phyloP scores from a whole-genome alignment of 2,329 filamentous ascomycete species.

The Huntiella savannae region DNA sequence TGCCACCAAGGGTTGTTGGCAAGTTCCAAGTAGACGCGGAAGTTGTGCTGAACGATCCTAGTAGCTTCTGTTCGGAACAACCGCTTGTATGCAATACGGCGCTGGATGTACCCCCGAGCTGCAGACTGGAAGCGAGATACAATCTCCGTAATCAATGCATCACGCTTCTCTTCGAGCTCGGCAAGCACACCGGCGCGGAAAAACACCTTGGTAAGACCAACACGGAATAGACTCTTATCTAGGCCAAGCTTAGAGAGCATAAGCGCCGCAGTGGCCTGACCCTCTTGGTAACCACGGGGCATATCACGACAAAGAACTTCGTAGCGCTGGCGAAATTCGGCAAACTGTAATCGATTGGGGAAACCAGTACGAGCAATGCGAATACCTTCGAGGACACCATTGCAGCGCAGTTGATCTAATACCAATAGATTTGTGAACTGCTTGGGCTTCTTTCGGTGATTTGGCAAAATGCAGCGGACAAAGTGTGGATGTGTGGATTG shows the following conservation, averaged over 20 bases:
- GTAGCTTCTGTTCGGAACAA: conserved; percentile 90
- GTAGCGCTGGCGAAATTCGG: conserved; percentile 88
- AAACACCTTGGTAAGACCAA: conserved; percentile 93
- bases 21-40: conserved; percentile 76
- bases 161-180: conserved; percentile 88
- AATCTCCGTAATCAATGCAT: conserved; percentile 81
- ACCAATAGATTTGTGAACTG: conserved; percentile 84
- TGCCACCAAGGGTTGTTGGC: conserved; percentile 96
- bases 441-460: conserved; percentile 94
- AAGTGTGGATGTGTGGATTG: conserved; percentile 97
- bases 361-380: conserved; percentile 93
- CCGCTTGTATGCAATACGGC: conserved; percentile 77
- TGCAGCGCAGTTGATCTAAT: conserved; percentile 90
- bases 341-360: conserved; percentile 78
- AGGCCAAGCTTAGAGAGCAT: conserved; percentile 82
- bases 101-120: conserved; percentile 73
- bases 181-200: conserved; percentile 91
- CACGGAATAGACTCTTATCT: conserved; percentile 72
- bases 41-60: conserved; percentile 84
- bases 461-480: conserved; percentile 90
- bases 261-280: conserved; percentile 63
- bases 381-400: conserved; percentile 97
- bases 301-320: conserved; percentile 81
- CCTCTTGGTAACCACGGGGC: conserved; percentile 79
- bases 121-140: conserved; percentile 86